These are phyloP conservation scores for Neurospora crassa DNA, from an alignment of 2,329 filamentous ascomycete species.

Conservation along the genomic window DNA sequence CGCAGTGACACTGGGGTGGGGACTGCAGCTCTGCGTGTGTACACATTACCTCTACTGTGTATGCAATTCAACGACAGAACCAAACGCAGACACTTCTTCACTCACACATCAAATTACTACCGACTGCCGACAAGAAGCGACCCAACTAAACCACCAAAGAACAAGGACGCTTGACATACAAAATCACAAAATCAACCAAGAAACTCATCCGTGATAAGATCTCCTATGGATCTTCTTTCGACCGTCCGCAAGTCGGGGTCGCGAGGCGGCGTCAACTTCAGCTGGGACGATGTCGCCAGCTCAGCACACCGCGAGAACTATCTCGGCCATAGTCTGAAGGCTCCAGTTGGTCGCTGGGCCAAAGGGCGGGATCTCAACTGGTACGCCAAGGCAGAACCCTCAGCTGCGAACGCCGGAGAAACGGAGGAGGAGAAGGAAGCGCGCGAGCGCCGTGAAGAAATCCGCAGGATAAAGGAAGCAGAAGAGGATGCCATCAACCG, in stretches of 20 bases:
- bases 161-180: neutral
- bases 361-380: slow-evolving; percentile 59
- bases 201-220: neutral
- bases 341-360: slow-evolving; percentile 87
- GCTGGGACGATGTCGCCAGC: slow-evolving; percentile 86
- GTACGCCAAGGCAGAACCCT: slow-evolving; percentile 51
- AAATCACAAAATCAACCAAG: neutral
- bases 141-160: neutral
- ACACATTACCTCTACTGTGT: too few relatives aligned
- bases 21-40: too few relatives aligned
- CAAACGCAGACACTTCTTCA: neutral
- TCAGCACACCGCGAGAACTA: slow-evolving; percentile 82
- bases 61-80: neutral
- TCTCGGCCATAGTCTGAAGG: slow-evolving; percentile 85
- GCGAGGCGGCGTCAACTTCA: slow-evolving; percentile 90
- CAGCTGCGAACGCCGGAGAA: slow-evolving; percentile 39
- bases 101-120: neutral
- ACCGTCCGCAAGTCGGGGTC: slow-evolving; percentile 86
- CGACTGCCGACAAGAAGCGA: neutral
- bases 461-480: slow-evolving; percentile 74
- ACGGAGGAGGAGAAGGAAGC: slow-evolving; percentile 49
- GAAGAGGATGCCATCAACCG: slow-evolving; percentile 85
- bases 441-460: slow-evolving; percentile 63
- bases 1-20: neutral
- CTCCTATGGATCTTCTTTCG: slow-evolving; percentile 79